These are phyloP conservation scores for Colletotrichum sp. DNA, from an alignment of 2,329 filamentous ascomycete species.

Conservation along the genomic window DNA sequence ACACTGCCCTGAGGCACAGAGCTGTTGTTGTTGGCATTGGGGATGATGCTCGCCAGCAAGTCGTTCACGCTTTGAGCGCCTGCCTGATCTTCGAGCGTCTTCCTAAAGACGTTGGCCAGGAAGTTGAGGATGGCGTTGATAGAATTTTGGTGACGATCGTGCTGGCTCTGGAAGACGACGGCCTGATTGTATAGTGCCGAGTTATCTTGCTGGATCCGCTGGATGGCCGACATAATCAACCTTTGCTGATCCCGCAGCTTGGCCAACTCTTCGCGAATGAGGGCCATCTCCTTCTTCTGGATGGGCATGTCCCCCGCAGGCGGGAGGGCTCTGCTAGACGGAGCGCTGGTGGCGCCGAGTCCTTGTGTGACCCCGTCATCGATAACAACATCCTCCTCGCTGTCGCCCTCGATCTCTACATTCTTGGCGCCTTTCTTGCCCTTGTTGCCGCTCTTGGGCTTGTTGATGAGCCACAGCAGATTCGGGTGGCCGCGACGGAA, in stretches of 20 bases:
- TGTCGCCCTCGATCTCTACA: conserved; percentile 74
- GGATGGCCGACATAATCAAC: conserved; percentile 83
- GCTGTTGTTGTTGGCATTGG: conserved; percentile 50
- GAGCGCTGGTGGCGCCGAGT: conserved; percentile 25
- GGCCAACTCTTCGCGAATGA: conserved; percentile 80
- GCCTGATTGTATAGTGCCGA: conserved; percentile 88
- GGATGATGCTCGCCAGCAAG: conserved; percentile 79
- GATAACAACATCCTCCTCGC: conserved; percentile 55
- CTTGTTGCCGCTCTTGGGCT: conserved; percentile 76
- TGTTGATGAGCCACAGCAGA: conserved; percentile 94
- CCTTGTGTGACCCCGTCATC: conserved; percentile 39
- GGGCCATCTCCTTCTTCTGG: conserved; percentile 75
- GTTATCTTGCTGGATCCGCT: conserved; percentile 82
- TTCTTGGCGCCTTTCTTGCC: conserved; percentile 69
- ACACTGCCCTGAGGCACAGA: conserved; percentile 59
- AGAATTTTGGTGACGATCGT: conserved; percentile 96
- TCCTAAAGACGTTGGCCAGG: conserved; percentile 93
- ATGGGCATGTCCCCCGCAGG: conserved; percentile 53
- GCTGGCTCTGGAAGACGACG: conserved; percentile 85
- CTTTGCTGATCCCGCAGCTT: conserved; percentile 86
- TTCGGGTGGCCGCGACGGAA: conserved; percentile 94
- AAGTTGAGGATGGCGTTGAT: conserved; percentile 99
- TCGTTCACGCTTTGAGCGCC: conserved; percentile 80
- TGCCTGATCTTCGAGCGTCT: conserved; percentile 86
- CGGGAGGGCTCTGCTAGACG: conserved; percentile 40